Evolutionary conservation across 1,284 basidiomycete genomes (phyloP).

Genomic region (Cryptococcus wingfieldii): DNA sequence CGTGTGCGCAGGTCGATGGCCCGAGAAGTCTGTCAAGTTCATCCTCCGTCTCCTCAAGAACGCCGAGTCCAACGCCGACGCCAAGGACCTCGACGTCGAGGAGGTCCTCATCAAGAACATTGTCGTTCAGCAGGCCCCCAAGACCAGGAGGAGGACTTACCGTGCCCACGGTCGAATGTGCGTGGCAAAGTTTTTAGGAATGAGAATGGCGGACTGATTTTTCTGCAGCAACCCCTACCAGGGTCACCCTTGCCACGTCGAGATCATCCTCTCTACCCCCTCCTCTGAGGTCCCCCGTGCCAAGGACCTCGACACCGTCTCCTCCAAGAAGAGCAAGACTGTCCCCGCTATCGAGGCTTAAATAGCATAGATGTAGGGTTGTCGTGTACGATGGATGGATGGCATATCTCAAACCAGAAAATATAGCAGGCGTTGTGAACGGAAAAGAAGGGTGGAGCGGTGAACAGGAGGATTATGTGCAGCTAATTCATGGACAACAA

Average conservation of each 20-base stretch:
- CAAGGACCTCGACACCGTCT: constrained; percentile 65
- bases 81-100: constrained; percentile 91
- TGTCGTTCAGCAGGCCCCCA: constrained; percentile 97
- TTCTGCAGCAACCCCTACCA: constrained; percentile 69
- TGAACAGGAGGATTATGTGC: too few species aligned
- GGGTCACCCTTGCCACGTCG: constrained; percentile 91
- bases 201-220: background rate
- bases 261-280: constrained; percentile 77
- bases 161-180: constrained; percentile 90
- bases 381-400: constrained; percentile 41
- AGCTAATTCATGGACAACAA: too few species aligned
- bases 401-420: constrained; percentile 21
- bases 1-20: constrained; percentile 81
- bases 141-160: constrained; percentile 99
- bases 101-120: constrained; percentile 95
- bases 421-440: background rate
- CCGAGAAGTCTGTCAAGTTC: constrained; percentile 98
- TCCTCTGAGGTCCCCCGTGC: constrained; percentile 82
- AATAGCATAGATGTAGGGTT: constrained; percentile 18
- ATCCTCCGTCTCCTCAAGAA: constrained; percentile 95
- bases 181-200: constrained; percentile 7
- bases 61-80: constrained; percentile 98
- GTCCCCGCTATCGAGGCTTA: constrained; percentile 50
- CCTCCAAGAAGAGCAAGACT: constrained; percentile 47
- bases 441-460: background rate